Percentiles rank a stretch among this genome's conserved stretches.
These are phyloP conservation scores for Puccinia horiana DNA, from an alignment of 1,284 basidiomycete genomes.

Conservation along the genomic window DNA sequence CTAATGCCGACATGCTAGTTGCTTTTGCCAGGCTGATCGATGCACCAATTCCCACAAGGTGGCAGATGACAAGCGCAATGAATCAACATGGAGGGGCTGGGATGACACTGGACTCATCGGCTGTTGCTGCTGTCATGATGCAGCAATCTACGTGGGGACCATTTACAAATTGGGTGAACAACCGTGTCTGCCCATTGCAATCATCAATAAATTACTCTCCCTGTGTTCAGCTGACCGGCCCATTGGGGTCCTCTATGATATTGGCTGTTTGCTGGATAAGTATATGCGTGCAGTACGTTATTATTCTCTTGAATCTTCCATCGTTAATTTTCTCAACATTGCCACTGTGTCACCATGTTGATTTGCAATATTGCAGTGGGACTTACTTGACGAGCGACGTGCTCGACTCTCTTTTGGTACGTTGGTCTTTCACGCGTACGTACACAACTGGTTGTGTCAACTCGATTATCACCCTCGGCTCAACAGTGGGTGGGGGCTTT, in stretches of 20 bases:
- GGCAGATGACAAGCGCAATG: neutral
- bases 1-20: neutral
- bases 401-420: neutral
- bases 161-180: neutral
- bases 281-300: neutral
- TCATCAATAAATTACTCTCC: neutral
- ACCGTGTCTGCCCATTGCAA: neutral
- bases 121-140: neutral
- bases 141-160: neutral
- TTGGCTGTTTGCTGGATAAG: conserved; percentile 19
- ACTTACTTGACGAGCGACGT: neutral
- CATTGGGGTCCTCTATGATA: conserved; percentile 2
- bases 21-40: neutral
- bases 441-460: conserved; percentile 10
- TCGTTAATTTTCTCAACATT: neutral
- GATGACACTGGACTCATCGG: conserved; percentile 9
- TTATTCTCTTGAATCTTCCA: neutral
- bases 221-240: neutral
- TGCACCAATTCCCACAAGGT: neutral
- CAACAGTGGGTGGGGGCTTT: conserved; percentile 1
- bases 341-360: neutral
- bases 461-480: neutral
- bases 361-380: neutral
- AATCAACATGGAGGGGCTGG: neutral
- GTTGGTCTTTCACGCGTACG: neutral